Conservation (phyloP, 2,329 filamentous ascomycete genomes). For the Daldinia sp. region DNA sequence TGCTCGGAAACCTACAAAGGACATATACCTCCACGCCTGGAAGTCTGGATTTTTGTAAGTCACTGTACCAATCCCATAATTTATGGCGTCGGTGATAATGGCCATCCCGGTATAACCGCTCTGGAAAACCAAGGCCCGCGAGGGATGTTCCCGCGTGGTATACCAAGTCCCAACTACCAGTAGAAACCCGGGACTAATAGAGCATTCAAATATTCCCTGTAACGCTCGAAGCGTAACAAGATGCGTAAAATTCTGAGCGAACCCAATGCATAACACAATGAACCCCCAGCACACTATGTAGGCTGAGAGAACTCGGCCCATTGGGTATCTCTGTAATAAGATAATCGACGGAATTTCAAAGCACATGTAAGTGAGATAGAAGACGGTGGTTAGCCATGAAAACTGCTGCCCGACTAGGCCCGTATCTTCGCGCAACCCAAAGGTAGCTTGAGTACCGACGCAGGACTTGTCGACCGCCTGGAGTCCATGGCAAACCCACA, state of each 20-base stretch:
- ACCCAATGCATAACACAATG: conserved; percentile 49
- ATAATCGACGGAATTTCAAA: conserved; percentile 47
- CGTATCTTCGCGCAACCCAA: conserved; percentile 47
- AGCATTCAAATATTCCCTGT: conserved; percentile 51
- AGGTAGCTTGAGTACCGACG: conserved; percentile 50
- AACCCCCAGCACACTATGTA: conserved; percentile 47
- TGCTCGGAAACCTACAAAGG: conserved; percentile 42
- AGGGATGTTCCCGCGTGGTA: conserved; percentile 50
- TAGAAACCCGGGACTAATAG: conserved; percentile 51
- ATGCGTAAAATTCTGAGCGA: conserved; percentile 49
- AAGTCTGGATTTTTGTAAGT: conserved; percentile 41
- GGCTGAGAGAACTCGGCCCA: conserved; percentile 43
- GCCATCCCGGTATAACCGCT: conserved; percentile 49
- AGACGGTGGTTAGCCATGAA: conserved; percentile 47
- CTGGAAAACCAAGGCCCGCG: conserved; percentile 48
- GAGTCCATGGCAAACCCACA: conserved; percentile 59
- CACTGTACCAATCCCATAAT: conserved; percentile 49
- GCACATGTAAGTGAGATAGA: conserved; percentile 46
- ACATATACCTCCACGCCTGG: conserved; percentile 51
- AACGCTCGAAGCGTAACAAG: conserved; percentile 48
- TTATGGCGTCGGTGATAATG: conserved; percentile 46
- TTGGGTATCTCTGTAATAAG: conserved; percentile 44
- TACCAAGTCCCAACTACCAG: conserved; percentile 50
- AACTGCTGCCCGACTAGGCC: conserved; percentile 46
- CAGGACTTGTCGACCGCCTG: conserved; percentile 58